These are phyloP conservation scores for Coniella lustricola DNA, from an alignment of 2,329 filamentous ascomycete genomes.

Conservation along the genomic window DNA sequence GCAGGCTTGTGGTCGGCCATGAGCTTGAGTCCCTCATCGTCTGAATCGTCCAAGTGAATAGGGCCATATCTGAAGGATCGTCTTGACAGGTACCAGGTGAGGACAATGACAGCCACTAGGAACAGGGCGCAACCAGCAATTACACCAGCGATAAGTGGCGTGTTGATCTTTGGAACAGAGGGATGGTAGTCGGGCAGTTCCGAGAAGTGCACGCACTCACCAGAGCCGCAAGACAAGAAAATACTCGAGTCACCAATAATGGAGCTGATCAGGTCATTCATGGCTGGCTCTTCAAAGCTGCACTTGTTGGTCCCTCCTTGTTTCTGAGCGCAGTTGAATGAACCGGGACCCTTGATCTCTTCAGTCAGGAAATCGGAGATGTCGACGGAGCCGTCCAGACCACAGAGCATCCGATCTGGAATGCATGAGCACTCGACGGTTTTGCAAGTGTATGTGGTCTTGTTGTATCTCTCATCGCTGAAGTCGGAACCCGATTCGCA, in stretches of 20 bases:
- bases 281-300: conserved; percentile 81
- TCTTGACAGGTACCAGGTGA: conserved; percentile 82
- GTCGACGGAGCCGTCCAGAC: conserved; percentile 84
- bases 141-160: conserved; percentile 86
- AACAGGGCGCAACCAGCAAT: conserved; percentile 84
- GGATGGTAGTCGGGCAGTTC: conserved; percentile 86
- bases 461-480: conserved; percentile 60
- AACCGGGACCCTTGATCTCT: conserved; percentile 78
- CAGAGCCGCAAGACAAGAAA: conserved; percentile 69
- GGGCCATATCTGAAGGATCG: conserved; percentile 63
- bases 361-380: conserved; percentile 81
- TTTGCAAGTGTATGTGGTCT: conserved; percentile 77
- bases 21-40: conserved; percentile 78
- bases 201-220: conserved; percentile 89
- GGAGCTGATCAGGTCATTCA: conserved; percentile 81
- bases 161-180: conserved; percentile 92
- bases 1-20: conserved; percentile 90
- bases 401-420: conserved; percentile 86
- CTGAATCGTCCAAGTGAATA: conserved; percentile 80
- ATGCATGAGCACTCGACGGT: conserved; percentile 84
- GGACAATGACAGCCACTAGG: conserved; percentile 75
- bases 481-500: conserved; percentile 69
- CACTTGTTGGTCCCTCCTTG: conserved; percentile 60
- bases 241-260: conserved; percentile 94
- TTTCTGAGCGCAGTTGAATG: conserved; percentile 66